Evolutionary conservation across 1,284 basidiomycete genomes (phyloP).

Genomic region (Microbotryomycetes sp.): DNA sequence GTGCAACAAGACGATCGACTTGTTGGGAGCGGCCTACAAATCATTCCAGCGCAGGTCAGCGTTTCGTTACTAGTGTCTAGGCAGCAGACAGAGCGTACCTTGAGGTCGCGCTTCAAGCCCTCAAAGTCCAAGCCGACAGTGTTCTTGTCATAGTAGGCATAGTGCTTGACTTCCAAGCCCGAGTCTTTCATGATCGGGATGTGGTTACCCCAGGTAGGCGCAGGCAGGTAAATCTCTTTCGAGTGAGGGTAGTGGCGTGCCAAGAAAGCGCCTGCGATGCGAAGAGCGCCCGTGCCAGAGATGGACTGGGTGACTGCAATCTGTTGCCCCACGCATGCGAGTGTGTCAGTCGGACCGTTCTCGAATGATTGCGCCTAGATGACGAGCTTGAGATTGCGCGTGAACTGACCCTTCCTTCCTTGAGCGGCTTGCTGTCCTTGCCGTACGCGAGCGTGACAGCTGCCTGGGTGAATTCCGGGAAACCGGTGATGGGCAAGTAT

Average conservation of each 20-base stretch:
- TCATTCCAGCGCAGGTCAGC: slow-evolving; percentile 12
- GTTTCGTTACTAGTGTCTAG: too few species aligned
- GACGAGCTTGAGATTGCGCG: background rate
- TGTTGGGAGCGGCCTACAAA: slow-evolving; percentile 44
- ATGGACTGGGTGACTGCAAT: slow-evolving; percentile 91
- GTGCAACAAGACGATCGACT: slow-evolving; percentile 48
- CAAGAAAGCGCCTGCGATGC: slow-evolving; percentile 92
- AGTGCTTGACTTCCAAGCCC: slow-evolving; percentile 84
- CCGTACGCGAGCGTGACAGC: slow-evolving; percentile 92
- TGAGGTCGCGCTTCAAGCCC: slow-evolving; percentile 62
- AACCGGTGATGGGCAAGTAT: slow-evolving; percentile 93
- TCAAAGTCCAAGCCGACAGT: slow-evolving; percentile 83
- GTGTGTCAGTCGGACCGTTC: background rate
- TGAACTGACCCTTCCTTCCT: slow-evolving; percentile 61
- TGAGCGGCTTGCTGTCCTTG: slow-evolving; percentile 64
- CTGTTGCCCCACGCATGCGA: slow-evolving; percentile 43
- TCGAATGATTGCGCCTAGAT: background rate
- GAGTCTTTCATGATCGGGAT: slow-evolving; percentile 67
- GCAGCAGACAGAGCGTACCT: slow-evolving; percentile 36
- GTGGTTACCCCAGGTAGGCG: slow-evolving; percentile 98
- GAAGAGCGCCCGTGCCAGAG: slow-evolving; percentile 94
- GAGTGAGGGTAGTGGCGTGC: slow-evolving; percentile 78
- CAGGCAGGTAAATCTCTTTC: slow-evolving; percentile 87
- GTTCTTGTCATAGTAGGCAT: slow-evolving; percentile 86
- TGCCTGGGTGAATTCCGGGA: slow-evolving; percentile 76